phyloP scores from a whole-genome alignment of 768 basidiomycete species.

The Panaeolus cyanescens region DNA sequence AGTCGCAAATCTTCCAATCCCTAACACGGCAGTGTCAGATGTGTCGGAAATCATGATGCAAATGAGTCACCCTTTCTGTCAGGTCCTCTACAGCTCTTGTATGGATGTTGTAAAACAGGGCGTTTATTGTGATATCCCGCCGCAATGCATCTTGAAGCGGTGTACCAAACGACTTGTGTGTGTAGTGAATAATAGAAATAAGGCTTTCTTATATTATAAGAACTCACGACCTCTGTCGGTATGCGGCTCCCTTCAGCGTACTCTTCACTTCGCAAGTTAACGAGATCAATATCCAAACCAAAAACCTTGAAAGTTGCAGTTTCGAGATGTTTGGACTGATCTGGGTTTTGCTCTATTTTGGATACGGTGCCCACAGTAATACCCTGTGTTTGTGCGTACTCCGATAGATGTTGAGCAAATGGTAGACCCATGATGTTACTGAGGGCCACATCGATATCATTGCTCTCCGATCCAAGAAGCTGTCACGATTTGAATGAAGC shows the following conservation, averaged over 20 bases:
- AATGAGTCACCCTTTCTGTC: conserved; percentile 63
- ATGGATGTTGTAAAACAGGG: conserved; percentile 96
- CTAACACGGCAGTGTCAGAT: conserved; percentile 35
- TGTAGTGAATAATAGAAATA: not conserved
- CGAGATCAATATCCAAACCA: conserved; percentile 87
- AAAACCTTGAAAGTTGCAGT: conserved; percentile 85
- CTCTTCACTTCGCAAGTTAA: conserved; percentile 90
- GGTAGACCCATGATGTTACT: conserved; percentile 86
- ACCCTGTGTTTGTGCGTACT: conserved; percentile 55
- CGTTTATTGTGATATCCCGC: conserved; percentile 93
- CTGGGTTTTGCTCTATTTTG: conserved; percentile 91
- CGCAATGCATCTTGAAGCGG: conserved; percentile 89
- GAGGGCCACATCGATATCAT: conserved; percentile 94
- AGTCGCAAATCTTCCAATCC: conserved; percentile 83
- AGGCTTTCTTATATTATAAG: not conserved
- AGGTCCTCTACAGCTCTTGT: conserved; percentile 83
- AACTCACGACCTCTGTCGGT: conserved; percentile 78
- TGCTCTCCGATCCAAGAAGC: conserved; percentile 80
- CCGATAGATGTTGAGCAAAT: conserved; percentile 80
- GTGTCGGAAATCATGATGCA: not conserved
- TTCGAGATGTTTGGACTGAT: conserved; percentile 97
- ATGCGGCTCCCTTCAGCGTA: conserved; percentile 89
- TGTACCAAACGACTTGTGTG: conserved; percentile 80
- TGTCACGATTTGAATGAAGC: conserved; percentile 33
- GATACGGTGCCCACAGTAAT: conserved; percentile 62